Evolutionary conservation across 805 yeast genomes (phyloP), one percentile per base, ranked within the genome.

Genomic region (Metschnikowia arizonensis): DNA sequence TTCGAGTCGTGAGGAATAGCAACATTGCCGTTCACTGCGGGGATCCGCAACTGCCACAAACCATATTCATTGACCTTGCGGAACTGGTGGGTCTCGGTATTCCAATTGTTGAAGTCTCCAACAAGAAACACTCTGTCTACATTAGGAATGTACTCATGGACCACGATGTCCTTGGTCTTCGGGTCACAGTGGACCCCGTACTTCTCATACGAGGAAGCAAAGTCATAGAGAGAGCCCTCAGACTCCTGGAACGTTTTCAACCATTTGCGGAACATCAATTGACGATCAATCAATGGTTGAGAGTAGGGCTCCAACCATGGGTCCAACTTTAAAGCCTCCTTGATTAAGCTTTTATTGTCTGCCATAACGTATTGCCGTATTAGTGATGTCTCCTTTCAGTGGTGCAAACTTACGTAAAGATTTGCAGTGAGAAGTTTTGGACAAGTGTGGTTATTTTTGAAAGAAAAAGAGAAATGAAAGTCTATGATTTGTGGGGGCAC

Each of bases 71-170:
- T 84, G 24, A 48, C 60, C 56, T 71, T 78, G 5, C 50, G 50
- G 78, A 91, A 69, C 37, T 70, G 70, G 59, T 85, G 80, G 4
- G 73, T 50, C 4, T 65, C 65, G 30, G 77, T 72, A 54, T 81
- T 70, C 99, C 99, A 91, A 50, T 73, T 60, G 64, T 91, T 91
- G 74, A 93, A 91, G 42, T 91, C 98, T 12, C 99, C 99, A 46
- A 87, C 83, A n/a, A 91, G 62, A 44, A 81, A 76, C 1, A 93
- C 97, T 37, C 62, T 69, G 3, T 57, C 58, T 1, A 96, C 98
- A 58, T 88, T 84, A 5, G 98, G 99, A 1, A 95, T 89, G 82
- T 96, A 91, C 65, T 91, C 96, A 21, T 78, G 73, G 58, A 85
- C 85, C 2, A 66, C 62, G 41, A 90, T 78, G 5, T 77, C 73